Evolutionary conservation across 768 basidiomycete species (phyloP), one percentile per base, ranked within the genome.

Genomic region (Mycena belliarum): DNA sequence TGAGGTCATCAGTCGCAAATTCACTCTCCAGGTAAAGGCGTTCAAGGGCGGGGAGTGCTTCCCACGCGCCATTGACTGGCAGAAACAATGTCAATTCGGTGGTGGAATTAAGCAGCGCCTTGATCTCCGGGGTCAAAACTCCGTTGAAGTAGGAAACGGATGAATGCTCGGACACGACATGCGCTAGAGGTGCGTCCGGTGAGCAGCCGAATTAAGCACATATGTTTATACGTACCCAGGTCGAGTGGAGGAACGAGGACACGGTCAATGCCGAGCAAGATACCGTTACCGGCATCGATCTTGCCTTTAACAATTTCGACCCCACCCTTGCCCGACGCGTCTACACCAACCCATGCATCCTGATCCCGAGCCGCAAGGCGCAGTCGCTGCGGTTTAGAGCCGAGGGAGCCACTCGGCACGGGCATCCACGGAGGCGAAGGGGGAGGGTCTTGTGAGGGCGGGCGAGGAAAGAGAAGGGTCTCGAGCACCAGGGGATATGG

Each of bases 371-470:
- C 72, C 32, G 84, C 71, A 5, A 89, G 66, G 29, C 95, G 79
- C 51, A 99, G 73, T 54, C 88, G 82, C 76, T 99, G 97, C 7
- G 94, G 85, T 55, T 90, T 78, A 21, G 84, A 80, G 14, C 89
- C 91, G 11, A 99, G 81, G 8, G 90, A 81, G 24, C 95, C 94
- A 25, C 87, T 87, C 2, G 89, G 91, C 56, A 83, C 66, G 6
- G 94, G 93, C 69, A 96, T 79, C 92, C 93, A 96, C 6, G 94
- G 92, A 6, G 91, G 86, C 64, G 77, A 78, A 10, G 88, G 89
- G 9, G 89, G 89, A 14, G 89, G 89, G 35, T 86, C 78, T 25
- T 70, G 76, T 0, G 87, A 76, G n/a, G 89, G 86, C 37, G 72
- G 73, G 26, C 78, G 81, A n/a, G 93, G 92, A 68, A 79, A 94